A percentile compares a stretch with the other conserved stretches of the same genome.
Evolutionary conservation across 2,329 filamentous ascomycete genomes (phyloP).

Genomic region (Phyllosticta paracitricarpa): DNA sequence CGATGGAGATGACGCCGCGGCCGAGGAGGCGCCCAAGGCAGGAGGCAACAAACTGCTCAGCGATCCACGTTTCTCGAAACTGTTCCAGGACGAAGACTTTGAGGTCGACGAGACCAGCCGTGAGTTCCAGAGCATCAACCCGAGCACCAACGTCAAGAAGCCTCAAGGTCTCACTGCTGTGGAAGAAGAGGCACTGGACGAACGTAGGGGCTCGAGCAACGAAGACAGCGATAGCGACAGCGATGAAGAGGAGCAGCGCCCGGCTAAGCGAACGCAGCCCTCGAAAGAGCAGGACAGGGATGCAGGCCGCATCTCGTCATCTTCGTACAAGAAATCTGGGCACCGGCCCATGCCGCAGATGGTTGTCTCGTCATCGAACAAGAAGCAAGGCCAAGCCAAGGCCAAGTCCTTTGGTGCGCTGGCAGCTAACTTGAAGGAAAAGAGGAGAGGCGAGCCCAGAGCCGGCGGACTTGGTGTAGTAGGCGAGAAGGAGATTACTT

Average conservation of each 20-base stretch:
- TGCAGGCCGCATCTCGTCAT: conserved; percentile 52
- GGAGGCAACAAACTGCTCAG: conserved; percentile 52
- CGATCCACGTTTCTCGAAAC: conserved; percentile 74
- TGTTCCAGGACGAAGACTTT: conserved; percentile 93
- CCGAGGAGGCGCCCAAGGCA: conserved; percentile 30
- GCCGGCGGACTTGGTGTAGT: conserved; percentile 26
- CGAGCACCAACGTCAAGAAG: conserved; percentile 54
- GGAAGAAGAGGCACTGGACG: conserved; percentile 48
- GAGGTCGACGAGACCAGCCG: conserved; percentile 78
- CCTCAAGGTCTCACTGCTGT: conserved; percentile 46
- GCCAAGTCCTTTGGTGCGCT: conserved; percentile 50
- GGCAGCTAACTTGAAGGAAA: conserved; percentile 32
- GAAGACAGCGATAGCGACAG: conserved; percentile 25
- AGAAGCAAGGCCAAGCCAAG: conserved; percentile 29
- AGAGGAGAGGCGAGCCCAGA: conserved; percentile 16
- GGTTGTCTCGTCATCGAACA: conserved; percentile 44
- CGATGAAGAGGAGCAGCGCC: conserved; percentile 20
- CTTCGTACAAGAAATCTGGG: conserved; percentile 51
- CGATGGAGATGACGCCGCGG: conserved; percentile 44
- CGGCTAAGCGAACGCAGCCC: conserved; percentile 9
- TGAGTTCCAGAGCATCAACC: conserved; percentile 84
- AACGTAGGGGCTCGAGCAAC: conserved; percentile 25
- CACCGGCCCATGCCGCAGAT: conserved; percentile 41
- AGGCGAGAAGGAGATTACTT: conserved; percentile 58
- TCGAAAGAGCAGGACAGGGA: conserved; percentile 24